Conservation (phyloP, 108 stramenopile species). For the Cyclostephanos invisitatus region DNA sequence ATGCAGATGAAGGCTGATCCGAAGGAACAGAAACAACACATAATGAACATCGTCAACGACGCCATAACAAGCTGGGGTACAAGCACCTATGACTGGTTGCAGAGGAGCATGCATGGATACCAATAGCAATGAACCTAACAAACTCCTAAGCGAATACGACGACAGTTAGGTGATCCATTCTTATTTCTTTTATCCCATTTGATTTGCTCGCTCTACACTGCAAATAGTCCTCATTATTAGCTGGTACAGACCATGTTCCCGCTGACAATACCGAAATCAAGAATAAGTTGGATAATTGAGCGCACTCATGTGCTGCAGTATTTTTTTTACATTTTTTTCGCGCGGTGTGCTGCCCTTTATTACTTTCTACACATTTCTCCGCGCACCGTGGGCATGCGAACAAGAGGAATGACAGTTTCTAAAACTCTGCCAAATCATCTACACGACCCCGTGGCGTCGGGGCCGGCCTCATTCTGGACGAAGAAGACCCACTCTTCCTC, state of each 20-base stretch:
- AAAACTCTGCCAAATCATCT: constrained; percentile 3
- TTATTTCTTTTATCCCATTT: neutral
- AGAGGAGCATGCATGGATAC: constrained; percentile 93
- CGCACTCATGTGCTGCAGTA: no score
- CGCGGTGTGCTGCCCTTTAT: constrained; percentile 7
- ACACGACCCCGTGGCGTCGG: neutral
- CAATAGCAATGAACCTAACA: constrained; percentile 41
- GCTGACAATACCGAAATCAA: neutral
- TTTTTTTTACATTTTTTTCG: neutral
- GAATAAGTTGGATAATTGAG: no score
- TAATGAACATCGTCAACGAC: constrained; percentile 83
- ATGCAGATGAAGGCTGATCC: constrained; percentile 77
- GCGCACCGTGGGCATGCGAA: neutral
- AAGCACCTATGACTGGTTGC: constrained; percentile 88
- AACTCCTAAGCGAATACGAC: neutral
- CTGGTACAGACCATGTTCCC: no score
- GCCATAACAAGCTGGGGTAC: constrained; percentile 86
- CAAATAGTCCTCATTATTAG: no score
- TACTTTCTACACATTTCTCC: constrained; percentile 33
- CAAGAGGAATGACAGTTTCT: neutral
- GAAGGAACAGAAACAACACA: constrained; percentile 72
- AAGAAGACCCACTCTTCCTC: constrained; percentile 5
- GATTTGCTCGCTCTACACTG: no score
- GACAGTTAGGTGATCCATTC: no score
- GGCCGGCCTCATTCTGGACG: neutral